phyloP scores from a whole-genome alignment of 768 basidiomycete species.

The Collybia nuda region DNA sequence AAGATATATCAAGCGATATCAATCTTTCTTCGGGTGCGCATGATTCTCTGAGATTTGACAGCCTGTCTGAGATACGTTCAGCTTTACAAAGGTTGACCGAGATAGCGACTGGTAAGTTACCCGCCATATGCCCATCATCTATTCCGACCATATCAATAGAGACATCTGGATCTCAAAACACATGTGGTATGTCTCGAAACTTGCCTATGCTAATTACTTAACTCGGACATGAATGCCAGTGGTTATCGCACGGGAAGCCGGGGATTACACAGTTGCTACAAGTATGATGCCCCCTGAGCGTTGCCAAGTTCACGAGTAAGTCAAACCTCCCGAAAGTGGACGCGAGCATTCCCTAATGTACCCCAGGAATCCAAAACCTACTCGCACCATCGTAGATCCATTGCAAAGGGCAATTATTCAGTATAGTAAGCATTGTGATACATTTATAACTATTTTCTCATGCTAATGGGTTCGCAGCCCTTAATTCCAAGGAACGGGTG shows the following conservation, averaged over 20 bases:
- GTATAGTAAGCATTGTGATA: constrained; percentile 43
- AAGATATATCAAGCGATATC: constrained; percentile 73
- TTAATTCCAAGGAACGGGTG: constrained; percentile 65
- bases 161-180: constrained; percentile 64
- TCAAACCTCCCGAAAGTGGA: constrained; percentile 5
- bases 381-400: constrained; percentile 59
- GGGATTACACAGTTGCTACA: constrained; percentile 71
- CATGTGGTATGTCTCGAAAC: constrained; percentile 40
- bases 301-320: constrained; percentile 72
- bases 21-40: constrained; percentile 58
- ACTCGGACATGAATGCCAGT: constrained; percentile 30
- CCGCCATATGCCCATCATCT: background rate
- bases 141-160: constrained; percentile 31
- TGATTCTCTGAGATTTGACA: background rate
- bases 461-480: constrained; percentile 35
- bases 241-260: constrained; percentile 66
- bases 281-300: constrained; percentile 58
- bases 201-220: background rate
- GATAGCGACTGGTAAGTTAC: constrained; percentile 57
- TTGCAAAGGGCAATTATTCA: constrained; percentile 68
- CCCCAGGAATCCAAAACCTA: constrained; percentile 56
- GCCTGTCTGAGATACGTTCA: constrained; percentile 13
- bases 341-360: background rate
- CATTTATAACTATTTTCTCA: background rate
- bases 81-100: constrained; percentile 71